Evolutionary conservation across 106 monocot species (phyloP).

Genomic region (Acorus gramineus): DNA sequence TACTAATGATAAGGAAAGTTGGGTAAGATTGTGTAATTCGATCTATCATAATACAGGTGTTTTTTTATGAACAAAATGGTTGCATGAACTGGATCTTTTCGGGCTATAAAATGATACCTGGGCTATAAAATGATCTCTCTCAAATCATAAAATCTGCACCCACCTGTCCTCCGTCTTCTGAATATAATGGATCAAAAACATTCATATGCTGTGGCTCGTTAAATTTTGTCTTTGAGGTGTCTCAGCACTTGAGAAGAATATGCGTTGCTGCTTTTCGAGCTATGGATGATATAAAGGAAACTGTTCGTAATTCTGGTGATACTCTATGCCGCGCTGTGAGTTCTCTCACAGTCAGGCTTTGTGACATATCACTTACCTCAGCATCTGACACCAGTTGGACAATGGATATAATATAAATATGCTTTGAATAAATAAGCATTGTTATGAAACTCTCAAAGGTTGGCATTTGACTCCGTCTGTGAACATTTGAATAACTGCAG

Average conservation of each 20-base stretch:
- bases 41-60: too few relatives aligned
- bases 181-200: too few relatives aligned
- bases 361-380: constrained; percentile 73
- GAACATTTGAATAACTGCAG: too few relatives aligned
- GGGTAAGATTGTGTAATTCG: too few relatives aligned
- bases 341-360: constrained; percentile 76
- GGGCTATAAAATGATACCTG: too few relatives aligned
- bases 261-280: constrained; percentile 83
- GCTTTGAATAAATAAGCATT: too few relatives aligned
- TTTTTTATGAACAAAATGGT: too few relatives aligned
- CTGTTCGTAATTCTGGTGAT: constrained; percentile 86
- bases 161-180: too few relatives aligned
- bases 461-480: not conserved
- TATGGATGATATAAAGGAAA: constrained; percentile 99
- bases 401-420: constrained; percentile 76
- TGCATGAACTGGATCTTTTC: too few relatives aligned
- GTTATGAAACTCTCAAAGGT: constrained; percentile 99
- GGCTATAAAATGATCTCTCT: too few relatives aligned
- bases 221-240: constrained; percentile 36
- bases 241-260: constrained; percentile 72
- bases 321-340: constrained; percentile 86
- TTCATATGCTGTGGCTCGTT: not conserved
- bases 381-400: constrained; percentile 65
- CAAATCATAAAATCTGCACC: too few relatives aligned
- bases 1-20: too few relatives aligned